phyloP scores from a whole-genome alignment of 495 filamentous ascomycete genomes.

The Xylona heveae region DNA sequence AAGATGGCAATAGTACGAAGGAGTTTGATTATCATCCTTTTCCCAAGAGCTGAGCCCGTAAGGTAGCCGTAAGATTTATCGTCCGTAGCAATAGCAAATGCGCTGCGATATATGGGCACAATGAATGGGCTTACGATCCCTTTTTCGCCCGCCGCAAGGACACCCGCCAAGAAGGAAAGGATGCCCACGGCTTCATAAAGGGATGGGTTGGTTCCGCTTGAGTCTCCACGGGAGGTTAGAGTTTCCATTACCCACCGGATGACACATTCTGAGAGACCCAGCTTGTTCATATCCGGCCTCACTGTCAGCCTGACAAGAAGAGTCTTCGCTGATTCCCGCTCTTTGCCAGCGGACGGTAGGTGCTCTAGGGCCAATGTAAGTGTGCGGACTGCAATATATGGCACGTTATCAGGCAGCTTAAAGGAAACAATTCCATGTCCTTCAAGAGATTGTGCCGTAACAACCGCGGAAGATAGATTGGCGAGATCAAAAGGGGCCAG shows the following conservation, averaged over 20 bases:
- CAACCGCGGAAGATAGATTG: conserved; percentile 45
- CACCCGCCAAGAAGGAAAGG: conserved; percentile 53
- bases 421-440: conserved; percentile 16
- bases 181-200: conserved; percentile 48
- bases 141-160: conserved; percentile 35
- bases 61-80: too few relatives aligned
- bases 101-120: conserved; percentile 20
- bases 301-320: conserved; percentile 67
- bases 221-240: conserved; percentile 19
- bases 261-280: conserved; percentile 43
- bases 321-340: conserved; percentile 63
- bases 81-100: conserved; percentile 12
- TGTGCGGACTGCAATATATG: conserved; percentile 47
- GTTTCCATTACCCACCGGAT: conserved; percentile 43
- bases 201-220: conserved; percentile 18
- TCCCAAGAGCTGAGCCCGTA: conserved; percentile 61
- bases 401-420: conserved; percentile 29
- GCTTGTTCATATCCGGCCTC: conserved; percentile 65
- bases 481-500: conserved; percentile 84
- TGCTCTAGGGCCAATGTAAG: conserved; percentile 48
- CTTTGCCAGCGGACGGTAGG: conserved; percentile 58
- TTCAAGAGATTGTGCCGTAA: conserved; percentile 6
- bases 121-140: conserved; percentile 30
- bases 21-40: conserved; percentile 67
- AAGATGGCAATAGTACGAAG: conserved; percentile 41